Base-by-base conservation (phyloP, 2,329 filamentous ascomycete genomes). In the Penicillium expansum region DNA sequence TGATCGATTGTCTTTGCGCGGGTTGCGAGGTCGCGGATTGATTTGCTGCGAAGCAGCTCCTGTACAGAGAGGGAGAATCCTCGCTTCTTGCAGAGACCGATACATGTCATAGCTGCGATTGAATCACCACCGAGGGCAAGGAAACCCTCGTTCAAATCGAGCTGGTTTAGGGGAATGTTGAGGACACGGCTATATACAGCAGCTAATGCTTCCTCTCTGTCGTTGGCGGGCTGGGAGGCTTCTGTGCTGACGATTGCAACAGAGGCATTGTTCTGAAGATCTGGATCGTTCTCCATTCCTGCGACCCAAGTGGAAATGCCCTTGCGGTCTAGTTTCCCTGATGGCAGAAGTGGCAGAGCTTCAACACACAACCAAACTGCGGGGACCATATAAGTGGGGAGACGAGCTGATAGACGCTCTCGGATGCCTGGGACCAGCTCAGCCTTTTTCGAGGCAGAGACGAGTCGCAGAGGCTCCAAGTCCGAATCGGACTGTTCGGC, bases 71-170 rank as follows among this genome's bases (percentile, higher is more conserved):
- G 66, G 13, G 74, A 72, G 56, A 81, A 69, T 1, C 77, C 77
- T 35, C 70, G 67, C 62, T 78, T 79, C 47, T 78, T 78, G 58
- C 76, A 80, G 35, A 77, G 71, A 2, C 76, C 76, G 56, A 79
- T 74, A 38, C 79, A 79, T 47, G 78, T 78, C 75, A 82, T 81
- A 0, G 79, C 78, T 39, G 78, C 79, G 53, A 81, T 80, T 0
- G 78, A 80, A 55, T 81, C 79, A 50, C 79, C 79, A 33, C 79
- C 78, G 2, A 80, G 61, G 11, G 71, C 75, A 4, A 81, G 61
- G 58, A 81, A 81, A 41, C 72, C 71, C 45, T 74, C 66, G 18
- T 71, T 60, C 35, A 73, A 27, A 29, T 67, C 67, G n/a, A 77
- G 69, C 13, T 69, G 68, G 14, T 55, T 60, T 11, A 62, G 55